A percentile compares a stretch with the other conserved stretches of the same genome.
Conservation (phyloP, 1,139 yeast genomes). For the Yamadazyma kanchanaburiensis region DNA sequence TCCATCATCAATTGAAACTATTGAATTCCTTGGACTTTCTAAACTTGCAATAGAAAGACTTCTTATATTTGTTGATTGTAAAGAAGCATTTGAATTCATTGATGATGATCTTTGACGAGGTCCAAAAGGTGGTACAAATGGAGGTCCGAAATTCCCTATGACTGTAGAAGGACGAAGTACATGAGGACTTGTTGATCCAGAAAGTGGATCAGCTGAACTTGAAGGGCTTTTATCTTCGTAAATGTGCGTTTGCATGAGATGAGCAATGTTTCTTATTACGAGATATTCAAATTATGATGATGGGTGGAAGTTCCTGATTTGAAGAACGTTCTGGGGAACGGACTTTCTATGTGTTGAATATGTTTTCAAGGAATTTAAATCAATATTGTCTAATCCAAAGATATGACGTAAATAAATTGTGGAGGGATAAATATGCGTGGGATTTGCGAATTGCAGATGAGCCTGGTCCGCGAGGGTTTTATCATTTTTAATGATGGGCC, state of each 20-base stretch:
- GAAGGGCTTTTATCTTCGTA: constrained; percentile 13
- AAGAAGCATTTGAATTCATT: constrained; percentile 29
- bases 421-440: no score
- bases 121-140: not conserved
- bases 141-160: not conserved
- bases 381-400: no score
- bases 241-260: constrained; percentile 1
- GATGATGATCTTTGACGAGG: constrained; percentile 28
- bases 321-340: no score
- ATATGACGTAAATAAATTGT: no score
- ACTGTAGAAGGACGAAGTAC: constrained; percentile 4
- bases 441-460: no score
- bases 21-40: constrained; percentile 43
- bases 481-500: no score
- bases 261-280: no score
- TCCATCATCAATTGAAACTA: constrained; percentile 38
- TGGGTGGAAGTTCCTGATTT: no score
- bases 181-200: constrained; percentile 22
- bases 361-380: no score
- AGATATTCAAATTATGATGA: no score
- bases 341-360: no score
- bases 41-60: constrained; percentile 39
- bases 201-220: constrained; percentile 8
- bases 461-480: no score
- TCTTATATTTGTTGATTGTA: constrained; percentile 20